A percentile compares a stretch with the other conserved stretches of the same genome.
Evolutionary conservation across 768 basidiomycete species (phyloP).

Genomic region (Psilocybe azurescens): DNA sequence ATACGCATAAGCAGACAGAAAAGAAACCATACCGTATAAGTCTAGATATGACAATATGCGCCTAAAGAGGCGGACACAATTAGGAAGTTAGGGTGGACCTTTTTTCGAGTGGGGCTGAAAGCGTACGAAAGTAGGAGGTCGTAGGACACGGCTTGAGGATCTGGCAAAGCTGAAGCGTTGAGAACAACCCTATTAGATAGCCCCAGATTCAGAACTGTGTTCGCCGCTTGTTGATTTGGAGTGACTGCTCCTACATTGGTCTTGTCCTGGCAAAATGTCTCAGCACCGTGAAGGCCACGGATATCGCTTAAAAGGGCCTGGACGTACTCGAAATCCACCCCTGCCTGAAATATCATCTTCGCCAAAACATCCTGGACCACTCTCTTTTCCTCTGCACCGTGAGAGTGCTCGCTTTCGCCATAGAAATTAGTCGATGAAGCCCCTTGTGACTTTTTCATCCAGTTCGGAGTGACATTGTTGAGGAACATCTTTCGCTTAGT

Average conservation of each 20-base stretch:
- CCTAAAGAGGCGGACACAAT: conserved; percentile 39
- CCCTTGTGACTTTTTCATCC: conserved; percentile 47
- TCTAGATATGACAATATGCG: conserved; percentile 81
- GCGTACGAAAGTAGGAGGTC: conserved; percentile 77
- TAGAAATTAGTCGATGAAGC: conserved; percentile 19
- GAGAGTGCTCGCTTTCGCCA: conserved; percentile 34
- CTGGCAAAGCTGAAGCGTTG: conserved; percentile 82
- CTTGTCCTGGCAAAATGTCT: conserved; percentile 61
- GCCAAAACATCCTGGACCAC: conserved; percentile 70
- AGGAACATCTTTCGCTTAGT: conserved; percentile 44
- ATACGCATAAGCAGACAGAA: not conserved
- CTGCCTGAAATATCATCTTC: conserved; percentile 85
- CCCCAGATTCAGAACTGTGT: not conserved
- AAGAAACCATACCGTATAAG: conserved; percentile 64
- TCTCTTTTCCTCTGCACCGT: conserved; percentile 60
- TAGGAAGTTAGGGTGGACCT: conserved; percentile 12
- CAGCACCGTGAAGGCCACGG: conserved; percentile 5
- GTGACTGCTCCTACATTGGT: conserved; percentile 70
- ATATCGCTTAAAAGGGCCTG: not conserved
- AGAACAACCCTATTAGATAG: conserved; percentile 69
- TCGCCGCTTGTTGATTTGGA: conserved; percentile 11
- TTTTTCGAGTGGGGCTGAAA: conserved; percentile 8
- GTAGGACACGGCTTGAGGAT: conserved; percentile 77
- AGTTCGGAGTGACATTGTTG: conserved; percentile 45
- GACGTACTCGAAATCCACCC: conserved; percentile 83